Conservation (phyloP, 768 basidiomycete species). For the Crassisporium funariophilum region DNA sequence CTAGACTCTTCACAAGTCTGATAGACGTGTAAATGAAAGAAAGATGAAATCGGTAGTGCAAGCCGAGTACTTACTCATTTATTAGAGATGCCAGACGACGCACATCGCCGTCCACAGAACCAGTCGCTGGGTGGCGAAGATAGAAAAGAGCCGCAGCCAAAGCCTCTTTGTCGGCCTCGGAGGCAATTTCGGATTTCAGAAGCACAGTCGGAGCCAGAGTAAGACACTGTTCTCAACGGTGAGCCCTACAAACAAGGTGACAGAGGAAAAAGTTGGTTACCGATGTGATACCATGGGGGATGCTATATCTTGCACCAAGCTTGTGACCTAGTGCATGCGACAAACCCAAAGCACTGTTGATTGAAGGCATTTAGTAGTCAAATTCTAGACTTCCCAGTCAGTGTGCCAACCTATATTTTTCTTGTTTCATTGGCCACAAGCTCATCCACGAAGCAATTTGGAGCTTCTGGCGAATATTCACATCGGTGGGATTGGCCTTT, state of each 20-base stretch:
- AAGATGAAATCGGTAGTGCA: not conserved
- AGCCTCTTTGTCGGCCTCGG: conserved; percentile 61
- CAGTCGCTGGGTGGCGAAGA: conserved; percentile 60
- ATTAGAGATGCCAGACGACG: conserved; percentile 54
- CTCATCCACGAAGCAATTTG: conserved; percentile 83
- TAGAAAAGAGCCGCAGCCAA: conserved; percentile 61
- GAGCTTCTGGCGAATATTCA: conserved; percentile 67
- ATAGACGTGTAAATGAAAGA: not conserved
- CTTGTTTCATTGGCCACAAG: conserved; percentile 64
- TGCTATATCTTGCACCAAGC: conserved; percentile 70
- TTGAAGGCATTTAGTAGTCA: not conserved
- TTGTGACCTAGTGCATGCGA: conserved; percentile 78
- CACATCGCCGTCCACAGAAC: conserved; percentile 66
- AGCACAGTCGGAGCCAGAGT: conserved; percentile 67
- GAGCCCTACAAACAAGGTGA: conserved; percentile 2
- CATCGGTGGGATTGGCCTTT: conserved; percentile 56
- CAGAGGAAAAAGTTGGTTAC: conserved; percentile 33
- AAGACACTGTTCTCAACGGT: conserved; percentile 51
- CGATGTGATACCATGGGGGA: conserved; percentile 86
- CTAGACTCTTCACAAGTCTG: conserved; percentile 64
- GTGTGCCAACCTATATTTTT: conserved; percentile 50
- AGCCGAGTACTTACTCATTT: conserved; percentile 44
- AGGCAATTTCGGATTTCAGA: conserved; percentile 58
- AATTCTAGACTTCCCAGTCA: not conserved
- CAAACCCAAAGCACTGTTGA: conserved; percentile 61